Evolutionary conservation across 2,329 filamentous ascomycete genomes (phyloP).

Genomic region (Stachybotrys chartarum): DNA sequence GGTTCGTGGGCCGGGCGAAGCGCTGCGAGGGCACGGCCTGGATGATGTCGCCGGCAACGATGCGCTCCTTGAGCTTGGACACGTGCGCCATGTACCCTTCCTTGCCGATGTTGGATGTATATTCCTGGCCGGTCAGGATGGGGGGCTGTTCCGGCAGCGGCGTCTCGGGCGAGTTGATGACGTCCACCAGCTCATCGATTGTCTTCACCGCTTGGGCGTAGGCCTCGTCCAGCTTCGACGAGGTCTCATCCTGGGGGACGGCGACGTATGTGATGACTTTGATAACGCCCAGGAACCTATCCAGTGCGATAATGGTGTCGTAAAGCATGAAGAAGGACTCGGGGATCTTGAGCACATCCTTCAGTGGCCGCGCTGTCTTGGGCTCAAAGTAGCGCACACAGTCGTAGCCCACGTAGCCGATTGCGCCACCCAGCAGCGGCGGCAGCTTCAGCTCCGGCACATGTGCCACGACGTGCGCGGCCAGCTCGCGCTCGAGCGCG

Average conservation of each 20-base stretch:
- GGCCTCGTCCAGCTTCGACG: slow-evolving; percentile 44
- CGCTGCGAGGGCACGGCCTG: slow-evolving; percentile 94
- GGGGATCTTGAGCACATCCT: slow-evolving; percentile 81
- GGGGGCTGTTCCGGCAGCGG: slow-evolving; percentile 71
- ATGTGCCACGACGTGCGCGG: slow-evolving; percentile 69
- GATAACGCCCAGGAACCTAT: slow-evolving; percentile 87
- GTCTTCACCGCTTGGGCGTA: slow-evolving; percentile 61
- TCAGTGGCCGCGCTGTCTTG: slow-evolving; percentile 81
- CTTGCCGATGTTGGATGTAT: slow-evolving; percentile 86
- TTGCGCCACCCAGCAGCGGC: slow-evolving; percentile 81
- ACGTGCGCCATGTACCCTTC: slow-evolving; percentile 90
- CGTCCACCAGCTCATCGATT: slow-evolving; percentile 61
- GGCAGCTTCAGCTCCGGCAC: slow-evolving; percentile 79
- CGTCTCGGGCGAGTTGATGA: slow-evolving; percentile 66
- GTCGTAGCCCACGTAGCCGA: slow-evolving; percentile 96
- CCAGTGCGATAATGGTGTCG: slow-evolving; percentile 88
- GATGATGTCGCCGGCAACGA: slow-evolving; percentile 88
- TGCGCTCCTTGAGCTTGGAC: slow-evolving; percentile 79
- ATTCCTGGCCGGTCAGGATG: slow-evolving; percentile 67
- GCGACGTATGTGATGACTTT: slow-evolving; percentile 89
- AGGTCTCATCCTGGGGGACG: slow-evolving; percentile 48
- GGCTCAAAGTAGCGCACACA: slow-evolving; percentile 98
- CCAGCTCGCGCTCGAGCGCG: slow-evolving; percentile 72
- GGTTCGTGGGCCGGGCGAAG: slow-evolving; percentile 76
- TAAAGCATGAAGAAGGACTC: slow-evolving; percentile 97